phyloP scores from a whole-genome alignment of 148 eudicot species.

The Chenopodium quinoa region DNA sequence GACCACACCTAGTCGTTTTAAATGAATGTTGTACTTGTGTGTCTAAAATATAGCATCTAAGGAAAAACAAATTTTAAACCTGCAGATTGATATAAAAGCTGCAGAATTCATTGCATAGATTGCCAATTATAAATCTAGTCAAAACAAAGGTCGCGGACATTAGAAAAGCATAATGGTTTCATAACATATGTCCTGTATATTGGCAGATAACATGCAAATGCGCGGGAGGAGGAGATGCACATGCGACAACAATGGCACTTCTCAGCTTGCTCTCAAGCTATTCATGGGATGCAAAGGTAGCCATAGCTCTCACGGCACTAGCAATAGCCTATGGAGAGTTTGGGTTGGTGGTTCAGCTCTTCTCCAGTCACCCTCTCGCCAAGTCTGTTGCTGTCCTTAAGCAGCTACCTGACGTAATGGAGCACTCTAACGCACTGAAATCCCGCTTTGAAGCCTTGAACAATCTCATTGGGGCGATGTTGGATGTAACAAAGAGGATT shows the following conservation, averaged over 20 bases:
- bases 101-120: not conserved
- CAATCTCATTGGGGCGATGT: constrained; percentile 50
- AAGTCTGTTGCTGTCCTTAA: constrained; percentile 74
- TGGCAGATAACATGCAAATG: constrained; percentile 83
- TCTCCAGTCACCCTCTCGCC: constrained; percentile 59
- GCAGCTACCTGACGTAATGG: constrained; percentile 66
- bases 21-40: too few relatives aligned
- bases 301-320: constrained; percentile 66
- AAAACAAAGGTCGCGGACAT: too few relatives aligned
- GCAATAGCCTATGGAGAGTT: constrained; percentile 79
- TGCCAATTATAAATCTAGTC: not conserved
- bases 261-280: constrained; percentile 64
- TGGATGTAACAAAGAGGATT: constrained; percentile 65
- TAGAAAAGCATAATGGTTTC: not conserved
- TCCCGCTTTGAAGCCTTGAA: constrained; percentile 61
- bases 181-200: not conserved
- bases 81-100: not conserved
- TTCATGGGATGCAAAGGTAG: constrained; percentile 87
- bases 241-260: constrained; percentile 67
- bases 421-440: constrained; percentile 49
- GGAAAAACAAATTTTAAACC: not conserved
- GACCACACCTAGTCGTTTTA: not conserved
- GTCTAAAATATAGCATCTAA: too few relatives aligned
- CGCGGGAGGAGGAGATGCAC: constrained; percentile 75
- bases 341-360: constrained; percentile 64